These are phyloP conservation scores for Blastobotrys robertii DNA, from an alignment of 805 yeast genomes.

Conservation along the genomic window DNA sequence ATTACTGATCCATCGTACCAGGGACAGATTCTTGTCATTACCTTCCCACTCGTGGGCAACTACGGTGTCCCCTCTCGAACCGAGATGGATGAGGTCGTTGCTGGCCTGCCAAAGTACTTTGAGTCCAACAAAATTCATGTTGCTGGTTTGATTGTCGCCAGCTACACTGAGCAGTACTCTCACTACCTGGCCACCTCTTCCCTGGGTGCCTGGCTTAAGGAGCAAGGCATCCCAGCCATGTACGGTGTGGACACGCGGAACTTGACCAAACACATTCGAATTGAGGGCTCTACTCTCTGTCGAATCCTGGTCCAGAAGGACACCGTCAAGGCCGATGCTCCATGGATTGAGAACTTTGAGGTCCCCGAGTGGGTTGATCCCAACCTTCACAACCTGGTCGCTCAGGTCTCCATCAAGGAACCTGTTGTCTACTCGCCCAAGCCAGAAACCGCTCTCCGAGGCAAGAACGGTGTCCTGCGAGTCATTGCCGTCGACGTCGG, in stretches of 20 bases:
- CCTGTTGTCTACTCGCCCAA: conserved; percentile 74
- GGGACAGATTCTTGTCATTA: conserved; percentile 93
- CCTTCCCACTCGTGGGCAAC: conserved; percentile 95
- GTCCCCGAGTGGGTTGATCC: conserved; percentile 92
- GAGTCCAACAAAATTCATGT: conserved; percentile 89
- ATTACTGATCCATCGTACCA: conserved; percentile 97
- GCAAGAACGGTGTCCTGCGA: conserved; percentile 68
- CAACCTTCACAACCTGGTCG: conserved; percentile 82
- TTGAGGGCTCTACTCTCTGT: conserved; percentile 87
- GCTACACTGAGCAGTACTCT: conserved; percentile 91
- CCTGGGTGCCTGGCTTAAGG: conserved; percentile 86
- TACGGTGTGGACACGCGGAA: conserved; percentile 97
- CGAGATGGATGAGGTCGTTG: conserved; percentile 61
- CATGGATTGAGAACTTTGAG: conserved; percentile 58
- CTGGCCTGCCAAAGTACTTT: conserved; percentile 78
- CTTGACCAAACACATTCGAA: conserved; percentile 86
- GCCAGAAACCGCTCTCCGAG: conserved; percentile 38
- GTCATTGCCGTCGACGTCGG: conserved; percentile 94
- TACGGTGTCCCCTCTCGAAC: conserved; percentile 96
- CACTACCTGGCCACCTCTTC: conserved; percentile 91
- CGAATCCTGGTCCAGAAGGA: conserved; percentile 49
- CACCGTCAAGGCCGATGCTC: conserved; percentile 28
- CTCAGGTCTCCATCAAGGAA: conserved; percentile 70
- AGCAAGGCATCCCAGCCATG: conserved; percentile 87
- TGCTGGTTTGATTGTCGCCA: conserved; percentile 95